Base-by-base conservation (phyloP, 2,329 filamentous ascomycete species). In the Sporothrix phasma region DNA sequence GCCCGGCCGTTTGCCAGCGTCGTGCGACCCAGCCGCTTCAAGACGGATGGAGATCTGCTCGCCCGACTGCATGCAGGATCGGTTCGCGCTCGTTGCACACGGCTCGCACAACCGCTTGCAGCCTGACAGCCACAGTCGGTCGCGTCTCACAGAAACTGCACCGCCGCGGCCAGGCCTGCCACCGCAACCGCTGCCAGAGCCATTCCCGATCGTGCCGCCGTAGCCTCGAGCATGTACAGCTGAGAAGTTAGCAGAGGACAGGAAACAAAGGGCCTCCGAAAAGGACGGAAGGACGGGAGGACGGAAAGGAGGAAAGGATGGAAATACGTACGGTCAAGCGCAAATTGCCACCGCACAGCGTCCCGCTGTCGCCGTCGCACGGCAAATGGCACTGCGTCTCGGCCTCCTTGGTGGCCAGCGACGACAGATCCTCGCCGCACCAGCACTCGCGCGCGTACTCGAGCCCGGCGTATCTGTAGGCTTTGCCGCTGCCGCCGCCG, bases 361-460 rank as follows among this genome's bases (percentile, higher is more conserved):
- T 76, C 1, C 73, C 75, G 17, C 73, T 72, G 70, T 84, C 79
- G 1, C 83, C 84, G 53, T 80, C 77, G 68, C 84, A 87, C 0
- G 80, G 72, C 37, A 79, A 76, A 64, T 79, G 72, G 72, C 84
- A 87, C 2, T 74, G 73, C 19, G 67, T 68, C 24, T 84, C 82
- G 34, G 76, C 69, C 10, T 84, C 71, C 66, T 77, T 76, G 10
- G 69, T 71, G 17, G 81, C 77, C 26, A 83, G 75, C 8, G 73
- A 71, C 8, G 77, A 78, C n/a, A 86, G 69, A 54, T 74, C 74
- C 19, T 78, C 74, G 24, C 80, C 77, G 72, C 84, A 87, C 78
- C 82, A 86, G 76, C 84, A 87, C 74, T 86, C 83, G 63, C 81
- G 82, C 47, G 39, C 39, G 61, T 34, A 84, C 73, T 85, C 81